These are phyloP conservation scores for Colletotrichum shisoi DNA, from an alignment of 2,329 filamentous ascomycete genomes.

Conservation along the genomic window DNA sequence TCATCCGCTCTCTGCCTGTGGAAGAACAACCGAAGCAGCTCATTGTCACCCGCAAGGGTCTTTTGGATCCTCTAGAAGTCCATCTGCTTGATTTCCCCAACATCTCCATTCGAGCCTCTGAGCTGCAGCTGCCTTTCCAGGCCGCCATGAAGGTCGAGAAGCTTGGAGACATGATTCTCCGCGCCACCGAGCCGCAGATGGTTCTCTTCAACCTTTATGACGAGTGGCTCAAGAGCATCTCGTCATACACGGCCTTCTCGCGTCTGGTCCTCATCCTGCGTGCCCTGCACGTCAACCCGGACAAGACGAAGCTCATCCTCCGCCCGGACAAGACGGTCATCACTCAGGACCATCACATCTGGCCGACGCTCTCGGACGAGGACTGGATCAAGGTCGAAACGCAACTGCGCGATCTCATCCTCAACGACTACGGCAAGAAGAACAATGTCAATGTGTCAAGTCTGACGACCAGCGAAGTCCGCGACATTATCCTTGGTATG, in stretches of 20 bases:
- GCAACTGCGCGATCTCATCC: constrained; percentile 89
- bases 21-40: constrained; percentile 99
- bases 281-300: constrained; percentile 95
- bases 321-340: constrained; percentile 98
- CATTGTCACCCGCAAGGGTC: constrained; percentile 96
- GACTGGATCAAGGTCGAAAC: constrained; percentile 99
- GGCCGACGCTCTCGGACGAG: constrained; percentile 92
- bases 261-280: constrained; percentile 91
- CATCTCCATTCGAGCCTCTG: constrained; percentile 96
- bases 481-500: constrained; percentile 99
- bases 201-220: constrained; percentile 99
- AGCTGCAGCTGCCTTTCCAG: constrained; percentile 97
- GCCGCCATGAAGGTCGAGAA: constrained; percentile 99
- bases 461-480: constrained; percentile 93
- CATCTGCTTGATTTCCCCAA: constrained; percentile 98
- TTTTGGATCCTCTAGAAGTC: constrained; percentile 95
- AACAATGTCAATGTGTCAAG: constrained; percentile 99
- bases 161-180: constrained; percentile 97
- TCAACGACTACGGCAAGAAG: constrained; percentile 99
- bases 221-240: constrained; percentile 98
- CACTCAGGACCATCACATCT: constrained; percentile 98
- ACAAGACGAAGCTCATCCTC: constrained; percentile 96
- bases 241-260: constrained; percentile 98
- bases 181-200: constrained; percentile 99
- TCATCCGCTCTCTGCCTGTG: constrained; percentile 93